Percentiles rank a stretch among this genome's conserved stretches.
Evolutionary conservation across 208 protist genomes (phyloP).

Genomic region (Acanthamoeba healyi): DNA sequence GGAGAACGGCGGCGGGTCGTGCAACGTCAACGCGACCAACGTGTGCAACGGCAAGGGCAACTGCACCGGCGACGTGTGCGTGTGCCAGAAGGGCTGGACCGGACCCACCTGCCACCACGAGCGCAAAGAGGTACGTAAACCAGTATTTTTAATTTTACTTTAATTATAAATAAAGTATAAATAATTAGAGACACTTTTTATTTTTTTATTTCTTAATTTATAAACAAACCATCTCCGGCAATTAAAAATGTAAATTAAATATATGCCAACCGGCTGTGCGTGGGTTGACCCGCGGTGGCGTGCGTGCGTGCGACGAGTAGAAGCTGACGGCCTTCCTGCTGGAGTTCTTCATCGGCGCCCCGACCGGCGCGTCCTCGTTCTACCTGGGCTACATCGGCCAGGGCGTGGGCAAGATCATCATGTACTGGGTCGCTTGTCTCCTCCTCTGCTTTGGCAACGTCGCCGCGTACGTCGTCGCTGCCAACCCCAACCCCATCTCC

Average conservation of each 20-base stretch:
- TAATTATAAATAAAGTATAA: no score
- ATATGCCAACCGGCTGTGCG: background rate
- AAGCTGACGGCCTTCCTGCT: slow-evolving; percentile 51
- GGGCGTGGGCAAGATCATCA: slow-evolving; percentile 27
- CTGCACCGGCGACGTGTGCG: background rate
- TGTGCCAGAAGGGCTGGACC: background rate
- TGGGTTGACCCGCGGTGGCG: no score
- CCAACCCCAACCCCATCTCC: no score
- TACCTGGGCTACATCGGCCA: slow-evolving; percentile 55
- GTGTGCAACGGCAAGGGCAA: background rate
- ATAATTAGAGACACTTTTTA: no score
- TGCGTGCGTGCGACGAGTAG: background rate
- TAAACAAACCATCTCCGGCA: background rate
- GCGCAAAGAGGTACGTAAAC: background rate
- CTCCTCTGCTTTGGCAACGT: slow-evolving; percentile 19
- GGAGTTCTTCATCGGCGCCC: slow-evolving; percentile 38
- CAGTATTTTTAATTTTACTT: no score
- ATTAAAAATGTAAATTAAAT: no score
- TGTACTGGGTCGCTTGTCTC: background rate
- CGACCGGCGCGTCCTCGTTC: background rate
- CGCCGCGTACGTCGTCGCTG: background rate
- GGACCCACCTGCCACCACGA: background rate
- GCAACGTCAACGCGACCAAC: background rate
- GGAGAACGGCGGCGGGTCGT: background rate
- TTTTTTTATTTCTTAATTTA: background rate